Evolutionary conservation across 805 yeast species (phyloP).

Genomic region (Cyberlindnera samutprakarnensis): DNA sequence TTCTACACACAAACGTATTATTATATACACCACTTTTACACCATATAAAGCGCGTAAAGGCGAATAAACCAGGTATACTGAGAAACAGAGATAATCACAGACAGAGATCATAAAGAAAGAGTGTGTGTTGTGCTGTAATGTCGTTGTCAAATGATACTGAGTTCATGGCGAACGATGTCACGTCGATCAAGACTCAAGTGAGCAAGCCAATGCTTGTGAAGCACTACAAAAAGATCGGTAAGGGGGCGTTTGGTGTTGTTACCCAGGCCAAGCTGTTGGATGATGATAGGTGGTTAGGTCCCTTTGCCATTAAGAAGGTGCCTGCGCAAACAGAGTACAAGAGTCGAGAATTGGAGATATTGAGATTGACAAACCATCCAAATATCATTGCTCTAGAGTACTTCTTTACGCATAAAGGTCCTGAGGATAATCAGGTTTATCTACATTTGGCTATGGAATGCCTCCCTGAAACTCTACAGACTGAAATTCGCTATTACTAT

Average conservation of each 20-base stretch:
- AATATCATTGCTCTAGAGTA: conserved; percentile 64
- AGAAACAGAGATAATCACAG: too few species aligned
- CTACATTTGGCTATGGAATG: conserved; percentile 86
- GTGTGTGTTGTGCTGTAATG: too few species aligned
- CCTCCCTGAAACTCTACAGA: conserved; percentile 71
- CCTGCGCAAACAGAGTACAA: conserved; percentile 86
- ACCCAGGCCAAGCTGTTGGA: conserved; percentile 57
- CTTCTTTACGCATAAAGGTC: conserved; percentile 62
- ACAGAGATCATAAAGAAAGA: too few species aligned
- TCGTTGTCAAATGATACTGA: conserved; percentile 20
- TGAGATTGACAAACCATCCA: conserved; percentile 72
- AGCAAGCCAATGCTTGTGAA: conserved; percentile 57
- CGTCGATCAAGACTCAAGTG: conserved; percentile 47
- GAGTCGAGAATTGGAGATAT: conserved; percentile 70
- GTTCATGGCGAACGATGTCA: conserved; percentile 52
- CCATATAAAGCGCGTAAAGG: too few species aligned
- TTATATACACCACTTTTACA: too few species aligned
- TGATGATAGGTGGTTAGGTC: conserved; percentile 55
- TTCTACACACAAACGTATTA: too few species aligned
- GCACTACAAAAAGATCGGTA: conserved; percentile 71
- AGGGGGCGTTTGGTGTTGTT: conserved; percentile 84
- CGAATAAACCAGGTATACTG: too few species aligned
- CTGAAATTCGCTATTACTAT: conserved; percentile 65
- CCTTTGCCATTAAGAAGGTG: conserved; percentile 77
- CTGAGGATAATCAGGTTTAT: conserved; percentile 56